Base-by-base conservation (phyloP, 2,329 filamentous ascomycete species). In the Aspergillus texensis region DNA sequence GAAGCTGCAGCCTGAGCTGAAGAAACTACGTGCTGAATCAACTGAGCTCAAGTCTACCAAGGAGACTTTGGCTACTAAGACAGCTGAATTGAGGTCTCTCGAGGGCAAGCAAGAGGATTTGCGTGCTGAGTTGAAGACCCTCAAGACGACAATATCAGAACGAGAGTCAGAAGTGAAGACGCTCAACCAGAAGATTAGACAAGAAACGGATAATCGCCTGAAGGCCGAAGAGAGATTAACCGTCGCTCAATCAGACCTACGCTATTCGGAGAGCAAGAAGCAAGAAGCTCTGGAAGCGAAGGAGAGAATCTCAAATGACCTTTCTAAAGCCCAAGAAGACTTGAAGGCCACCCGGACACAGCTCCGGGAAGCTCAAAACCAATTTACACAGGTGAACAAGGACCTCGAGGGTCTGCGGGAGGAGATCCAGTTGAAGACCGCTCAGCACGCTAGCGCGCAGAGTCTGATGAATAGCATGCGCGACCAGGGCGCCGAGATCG, bases 381-480 rank as follows among this genome's bases (percentile, higher is more conserved):
- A 94, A 70, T 81, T 90, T 24, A 81, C 86, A 28, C 89, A 88
- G 72, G 77, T 96, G 34, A 86, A 84, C 56, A 86, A 86, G 34
- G 91, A 97, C 67, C 86, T 89, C 36, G 84, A 84, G 6, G 82
- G 84, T 21, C 81, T 94, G 24, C 86, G 89, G 48, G 93, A 97
- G 68, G 94, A 98, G 70, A 86, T 91, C 0, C 88, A 94, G 60
- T 85, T 97, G 64, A 96, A 95, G 82, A 86, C 88, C 2, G 91
- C 92, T 45, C 93, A 97, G 77, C 94, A 96, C 72, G 86, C 87
- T 59, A 96, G 89, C 68, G 91, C 93, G 0, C 92, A 98, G 76
- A 91, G 90, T 57, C 81, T 97, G 16, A 88, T 98, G 76, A 90
- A 89, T 71, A 96, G 92, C 75, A 95, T 98, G 92, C 91, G 94